A percentile compares a stretch with the other conserved stretches of the same genome.
Conservation (phyloP, 768 basidiomycete species). For the Hericium rajendrae region DNA sequence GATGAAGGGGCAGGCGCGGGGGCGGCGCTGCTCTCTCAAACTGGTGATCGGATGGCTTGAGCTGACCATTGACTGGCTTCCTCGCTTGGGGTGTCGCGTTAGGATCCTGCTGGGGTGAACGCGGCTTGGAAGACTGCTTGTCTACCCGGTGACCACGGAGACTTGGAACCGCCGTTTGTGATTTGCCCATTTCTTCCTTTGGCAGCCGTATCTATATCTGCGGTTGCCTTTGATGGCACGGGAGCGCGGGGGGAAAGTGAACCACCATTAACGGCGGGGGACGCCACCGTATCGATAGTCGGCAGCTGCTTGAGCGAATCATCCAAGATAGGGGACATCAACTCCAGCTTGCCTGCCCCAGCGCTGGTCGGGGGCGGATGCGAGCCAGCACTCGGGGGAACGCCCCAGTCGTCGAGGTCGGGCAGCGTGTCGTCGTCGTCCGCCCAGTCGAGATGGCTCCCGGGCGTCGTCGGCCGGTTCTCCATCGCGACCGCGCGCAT, state of each 20-base stretch:
- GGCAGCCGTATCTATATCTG: background rate
- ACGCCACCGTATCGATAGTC: slow-evolving; percentile 8
- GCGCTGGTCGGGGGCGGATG: slow-evolving; percentile 4
- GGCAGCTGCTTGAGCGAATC: slow-evolving; percentile 14
- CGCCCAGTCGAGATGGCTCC: slow-evolving; percentile 84
- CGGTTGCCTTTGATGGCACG: background rate
- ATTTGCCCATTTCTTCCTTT: background rate
- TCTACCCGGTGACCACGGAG: background rate
- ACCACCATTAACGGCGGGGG: slow-evolving; percentile 1
- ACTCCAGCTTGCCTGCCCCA: slow-evolving; percentile 24
- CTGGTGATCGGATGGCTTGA: background rate
- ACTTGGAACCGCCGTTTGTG: background rate
- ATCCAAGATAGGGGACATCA: slow-evolving; percentile 15
- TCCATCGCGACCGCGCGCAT: slow-evolving; percentile 67
- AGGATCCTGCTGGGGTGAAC: background rate
- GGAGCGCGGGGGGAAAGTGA: background rate
- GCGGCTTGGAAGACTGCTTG: background rate
- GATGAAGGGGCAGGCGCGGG: slow-evolving; percentile 25
- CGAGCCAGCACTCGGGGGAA: slow-evolving; percentile 31
- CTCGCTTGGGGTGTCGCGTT: background rate
- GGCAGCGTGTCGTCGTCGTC: slow-evolving; percentile 77
- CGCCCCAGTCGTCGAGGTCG: slow-evolving; percentile 81
- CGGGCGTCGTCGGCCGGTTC: slow-evolving; percentile 57
- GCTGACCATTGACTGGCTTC: background rate
- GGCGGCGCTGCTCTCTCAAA: background rate